A percentile compares a stretch with the other conserved stretches of the same genome.
These are phyloP conservation scores for Xylaria flabelliformis DNA, from an alignment of 495 filamentous ascomycete genomes.

Conservation along the genomic window DNA sequence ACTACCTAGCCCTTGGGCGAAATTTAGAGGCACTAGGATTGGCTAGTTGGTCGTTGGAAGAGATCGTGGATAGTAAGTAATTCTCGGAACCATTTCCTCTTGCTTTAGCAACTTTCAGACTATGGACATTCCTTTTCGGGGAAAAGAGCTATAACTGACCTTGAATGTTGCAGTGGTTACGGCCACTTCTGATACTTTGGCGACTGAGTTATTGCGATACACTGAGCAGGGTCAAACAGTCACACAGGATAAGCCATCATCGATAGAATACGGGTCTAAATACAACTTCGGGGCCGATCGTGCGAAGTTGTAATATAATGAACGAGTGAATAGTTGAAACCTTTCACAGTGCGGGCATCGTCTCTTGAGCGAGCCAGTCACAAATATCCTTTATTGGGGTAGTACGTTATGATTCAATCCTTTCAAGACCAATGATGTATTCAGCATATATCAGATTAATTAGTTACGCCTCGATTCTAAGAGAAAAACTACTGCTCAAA, in stretches of 20 bases:
- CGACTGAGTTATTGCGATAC: conserved; percentile 8
- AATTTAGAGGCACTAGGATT: conserved; percentile 12
- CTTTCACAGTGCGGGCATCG: neutral
- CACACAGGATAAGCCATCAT: neutral
- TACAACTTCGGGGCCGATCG: neutral
- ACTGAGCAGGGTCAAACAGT: neutral
- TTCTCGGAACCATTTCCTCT: too few species aligned
- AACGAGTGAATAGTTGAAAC: neutral
- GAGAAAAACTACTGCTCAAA: neutral
- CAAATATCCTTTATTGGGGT: neutral
- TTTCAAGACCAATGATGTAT: neutral
- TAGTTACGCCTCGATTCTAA: neutral
- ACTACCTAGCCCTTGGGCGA: conserved; percentile 13
- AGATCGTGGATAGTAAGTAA: conserved; percentile 1
- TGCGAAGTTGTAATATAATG: neutral
- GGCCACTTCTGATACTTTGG: neutral
- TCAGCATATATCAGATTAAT: neutral
- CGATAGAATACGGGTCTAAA: neutral
- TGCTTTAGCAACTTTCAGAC: too few species aligned
- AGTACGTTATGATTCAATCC: neutral
- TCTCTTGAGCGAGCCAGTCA: neutral
- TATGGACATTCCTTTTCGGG: too few species aligned
- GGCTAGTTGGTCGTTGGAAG: neutral
- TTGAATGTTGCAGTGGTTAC: neutral
- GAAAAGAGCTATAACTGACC: too few species aligned